Evolutionary conservation across 1,284 basidiomycete species (phyloP), one percentile per base, ranked within the genome.

Genomic region (Trichosporon coremiiforme): DNA sequence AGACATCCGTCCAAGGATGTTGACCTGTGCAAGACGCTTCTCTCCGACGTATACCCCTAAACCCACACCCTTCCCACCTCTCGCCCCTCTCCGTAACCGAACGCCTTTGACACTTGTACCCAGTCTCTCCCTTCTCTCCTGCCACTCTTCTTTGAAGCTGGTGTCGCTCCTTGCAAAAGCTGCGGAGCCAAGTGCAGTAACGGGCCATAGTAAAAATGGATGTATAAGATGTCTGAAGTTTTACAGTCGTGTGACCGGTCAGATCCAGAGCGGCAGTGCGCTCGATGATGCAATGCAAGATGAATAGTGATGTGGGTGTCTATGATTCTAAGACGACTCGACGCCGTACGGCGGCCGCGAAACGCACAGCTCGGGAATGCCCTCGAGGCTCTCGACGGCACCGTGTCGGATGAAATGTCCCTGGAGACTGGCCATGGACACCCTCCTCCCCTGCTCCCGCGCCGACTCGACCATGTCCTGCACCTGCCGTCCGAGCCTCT

Each of bases 381-480:
- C 85, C 60, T 74, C 80, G 4, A 94, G 81, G 13, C 90, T 92
- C 45, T 90, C 88, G 75, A 81, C 84, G 31, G 91, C 87, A 41
- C 85, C 85, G 77, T 88, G 89, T 70, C 91, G 87, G 75, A 98
- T 98, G 82, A 98, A 98, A 67, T 92, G 87, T 17, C 95, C 95
- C 78, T 98, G 95, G 69, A 98, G 84, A 41, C 91, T 89, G 31
- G 95, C 95, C 95, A 98, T 98, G 78, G 94, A 96, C 69, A 96
- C 87, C 36, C 87, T 84, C 74, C 85, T 84, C 0, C 89, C 90
- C 2, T 81, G 66, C 7, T 38, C 75, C 65, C 83, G 78, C 79
- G 87, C 87, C 73, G 88, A 86, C 12, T 85, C 84, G 57, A 85
- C 78, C 4, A 93, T 86, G 7, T 88, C 82, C 36, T 83, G 76